A percentile compares a stretch with the other conserved stretches of the same genome.
These are phyloP conservation scores for Wickerhamiella spandovensis DNA, from an alignment of 805 yeast genomes.

Conservation along the genomic window DNA sequence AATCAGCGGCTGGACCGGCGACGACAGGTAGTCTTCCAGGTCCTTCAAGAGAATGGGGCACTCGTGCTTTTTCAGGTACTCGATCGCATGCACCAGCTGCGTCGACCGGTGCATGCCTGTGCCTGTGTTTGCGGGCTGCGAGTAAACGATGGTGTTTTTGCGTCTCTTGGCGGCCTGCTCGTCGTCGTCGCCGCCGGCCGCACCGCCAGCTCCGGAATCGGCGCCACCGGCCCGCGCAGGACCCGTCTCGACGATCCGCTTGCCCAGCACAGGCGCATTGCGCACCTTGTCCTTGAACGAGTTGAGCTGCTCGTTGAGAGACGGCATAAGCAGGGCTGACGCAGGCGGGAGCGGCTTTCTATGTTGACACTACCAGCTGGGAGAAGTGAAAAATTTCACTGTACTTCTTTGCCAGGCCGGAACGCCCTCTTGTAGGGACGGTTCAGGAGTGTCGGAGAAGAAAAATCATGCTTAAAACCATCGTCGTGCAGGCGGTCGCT, in stretches of 20 bases:
- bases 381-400: neutral
- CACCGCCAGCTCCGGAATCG: too few relatives aligned
- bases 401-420: neutral
- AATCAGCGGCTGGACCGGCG: constrained; percentile 50
- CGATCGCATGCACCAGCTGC: constrained; percentile 81
- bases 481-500: constrained; percentile 93
- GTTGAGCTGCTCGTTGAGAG: constrained; percentile 43
- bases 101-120: constrained; percentile 62
- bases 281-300: constrained; percentile 52
- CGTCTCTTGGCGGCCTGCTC: constrained; percentile 15
- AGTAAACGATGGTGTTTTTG: constrained; percentile 17
- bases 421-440: neutral
- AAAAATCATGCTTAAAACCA: constrained; percentile 80
- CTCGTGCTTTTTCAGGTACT: constrained; percentile 60
- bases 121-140: constrained; percentile 28
- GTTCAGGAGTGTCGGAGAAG: constrained; percentile 10
- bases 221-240: constrained; percentile 5
- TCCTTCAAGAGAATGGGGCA: constrained; percentile 54
- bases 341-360: neutral
- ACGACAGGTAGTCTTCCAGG: constrained; percentile 51
- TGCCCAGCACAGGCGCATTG: constrained; percentile 39
- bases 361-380: neutral
- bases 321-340: constrained; percentile 17
- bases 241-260: constrained; percentile 15
- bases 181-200: constrained; percentile 12